Conservation (phyloP, 805 yeast species). For the Candida michaelii region DNA sequence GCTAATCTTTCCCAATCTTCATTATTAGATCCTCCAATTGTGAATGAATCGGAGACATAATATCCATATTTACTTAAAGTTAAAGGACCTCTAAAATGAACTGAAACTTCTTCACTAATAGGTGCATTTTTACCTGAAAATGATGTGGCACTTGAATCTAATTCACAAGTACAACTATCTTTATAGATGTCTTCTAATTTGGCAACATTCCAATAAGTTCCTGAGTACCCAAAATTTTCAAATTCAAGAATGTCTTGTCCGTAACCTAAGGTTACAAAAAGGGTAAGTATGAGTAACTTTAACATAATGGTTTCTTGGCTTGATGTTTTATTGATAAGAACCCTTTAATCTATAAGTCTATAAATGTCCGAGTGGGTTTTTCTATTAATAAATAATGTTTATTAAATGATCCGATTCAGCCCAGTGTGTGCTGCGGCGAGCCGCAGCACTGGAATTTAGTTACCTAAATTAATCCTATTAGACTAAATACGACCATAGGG, state of each 20-base stretch:
- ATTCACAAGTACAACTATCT: conserved; percentile 45
- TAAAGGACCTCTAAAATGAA: conserved; percentile 78
- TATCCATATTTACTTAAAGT: conserved; percentile 59
- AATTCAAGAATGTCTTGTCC: conserved; percentile 37
- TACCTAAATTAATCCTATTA: too few species aligned
- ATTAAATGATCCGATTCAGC: conserved; percentile 1
- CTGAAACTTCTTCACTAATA: conserved; percentile 64
- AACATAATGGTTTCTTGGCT: conserved; percentile 1
- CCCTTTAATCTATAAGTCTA: not conserved
- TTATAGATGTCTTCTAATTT: conserved; percentile 40
- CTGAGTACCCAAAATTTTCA: conserved; percentile 55
- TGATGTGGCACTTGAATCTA: conserved; percentile 32
- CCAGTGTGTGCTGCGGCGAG: not conserved
- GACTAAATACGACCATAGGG: too few species aligned
- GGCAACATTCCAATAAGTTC: conserved; percentile 50
- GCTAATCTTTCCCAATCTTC: conserved; percentile 60
- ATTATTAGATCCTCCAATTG: conserved; percentile 29
- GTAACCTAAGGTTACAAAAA: not conserved
- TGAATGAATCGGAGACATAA: conserved; percentile 50
- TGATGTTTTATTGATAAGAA: too few species aligned
- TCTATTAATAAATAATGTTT: not conserved
- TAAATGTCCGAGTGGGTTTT: too few species aligned
- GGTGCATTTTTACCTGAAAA: conserved; percentile 68
- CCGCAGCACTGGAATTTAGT: not conserved
- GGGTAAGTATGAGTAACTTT: not conserved